Percentiles rank a stretch among this genome's conserved stretches.
phyloP scores from a whole-genome alignment of 2,329 filamentous ascomycete species.

The Pestalotiopsis sp. region DNA sequence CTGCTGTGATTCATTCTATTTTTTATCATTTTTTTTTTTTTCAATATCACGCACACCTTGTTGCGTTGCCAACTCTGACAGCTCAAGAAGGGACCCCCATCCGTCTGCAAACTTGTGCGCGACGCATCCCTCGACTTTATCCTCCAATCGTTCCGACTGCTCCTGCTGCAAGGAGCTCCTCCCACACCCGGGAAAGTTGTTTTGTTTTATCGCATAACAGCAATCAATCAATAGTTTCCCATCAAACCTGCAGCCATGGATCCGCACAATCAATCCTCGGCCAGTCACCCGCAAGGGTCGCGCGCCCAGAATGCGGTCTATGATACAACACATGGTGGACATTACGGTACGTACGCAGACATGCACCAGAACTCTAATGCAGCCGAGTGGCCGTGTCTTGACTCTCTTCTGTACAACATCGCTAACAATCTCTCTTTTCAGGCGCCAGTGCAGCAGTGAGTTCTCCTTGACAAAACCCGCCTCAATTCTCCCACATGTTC shows the following conservation, averaged over 20 bases:
- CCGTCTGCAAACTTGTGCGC: background rate
- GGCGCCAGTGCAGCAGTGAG: slow-evolving; percentile 51
- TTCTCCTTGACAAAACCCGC: slow-evolving; percentile 13
- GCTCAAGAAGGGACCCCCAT: background rate
- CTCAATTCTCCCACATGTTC: background rate
- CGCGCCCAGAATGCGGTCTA: slow-evolving; percentile 50
- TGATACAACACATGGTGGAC: slow-evolving; percentile 73
- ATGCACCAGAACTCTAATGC: slow-evolving; percentile 10
- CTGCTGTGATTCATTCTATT: background rate
- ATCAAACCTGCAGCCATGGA: slow-evolving; percentile 49
- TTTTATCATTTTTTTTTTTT: background rate
- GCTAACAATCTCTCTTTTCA: slow-evolving; percentile 34
- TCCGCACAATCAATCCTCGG: slow-evolving; percentile 51
- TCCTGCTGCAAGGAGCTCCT: background rate
- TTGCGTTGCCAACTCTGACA: background rate
- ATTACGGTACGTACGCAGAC: slow-evolving; percentile 65
- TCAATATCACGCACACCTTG: background rate
- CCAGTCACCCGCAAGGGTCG: slow-evolving; percentile 58
- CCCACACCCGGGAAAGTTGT: background rate
- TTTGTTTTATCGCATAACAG: background rate
- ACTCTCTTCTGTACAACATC: slow-evolving; percentile 32
- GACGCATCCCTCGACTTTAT: background rate
- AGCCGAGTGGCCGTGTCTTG: slow-evolving; percentile 11
- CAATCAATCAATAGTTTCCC: background rate
- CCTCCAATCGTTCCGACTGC: background rate